Evolutionary conservation across 2,329 filamentous ascomycete genomes (phyloP).

Genomic region (Cyphellophora europaea): DNA sequence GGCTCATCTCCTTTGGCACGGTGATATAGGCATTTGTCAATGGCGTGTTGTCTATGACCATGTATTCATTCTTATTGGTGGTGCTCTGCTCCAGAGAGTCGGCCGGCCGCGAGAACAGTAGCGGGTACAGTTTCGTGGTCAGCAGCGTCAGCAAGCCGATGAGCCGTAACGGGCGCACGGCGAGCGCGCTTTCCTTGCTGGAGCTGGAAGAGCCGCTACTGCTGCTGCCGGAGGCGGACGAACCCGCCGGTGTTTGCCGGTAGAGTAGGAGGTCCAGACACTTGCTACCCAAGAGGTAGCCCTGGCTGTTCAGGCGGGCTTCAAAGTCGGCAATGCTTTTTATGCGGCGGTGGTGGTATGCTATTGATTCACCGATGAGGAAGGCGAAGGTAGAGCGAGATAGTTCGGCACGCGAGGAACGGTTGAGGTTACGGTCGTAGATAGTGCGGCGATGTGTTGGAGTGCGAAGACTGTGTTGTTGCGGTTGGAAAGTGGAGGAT

Average conservation of each 20-base stretch:
- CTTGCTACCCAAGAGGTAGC: slow-evolving; percentile 86
- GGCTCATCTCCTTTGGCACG: slow-evolving; percentile 89
- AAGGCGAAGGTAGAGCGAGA: slow-evolving; percentile 93
- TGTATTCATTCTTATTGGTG: slow-evolving; percentile 88
- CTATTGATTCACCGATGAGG: slow-evolving; percentile 92
- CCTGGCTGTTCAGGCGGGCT: slow-evolving; percentile 79
- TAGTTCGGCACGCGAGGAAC: slow-evolving; percentile 76
- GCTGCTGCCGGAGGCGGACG: slow-evolving; percentile 20
- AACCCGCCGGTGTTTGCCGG: slow-evolving; percentile 70
- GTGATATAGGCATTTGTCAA: slow-evolving; percentile 90
- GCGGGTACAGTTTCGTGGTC: slow-evolving; percentile 81
- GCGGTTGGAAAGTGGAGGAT: slow-evolving; percentile 13
- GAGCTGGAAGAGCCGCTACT: slow-evolving; percentile 62
- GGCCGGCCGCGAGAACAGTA: slow-evolving; percentile 83
- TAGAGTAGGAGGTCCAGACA: slow-evolving; percentile 91
- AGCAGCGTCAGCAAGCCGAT: slow-evolving; percentile 91
- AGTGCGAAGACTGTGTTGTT: slow-evolving; percentile 55
- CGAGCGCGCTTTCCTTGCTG: slow-evolving; percentile 41
- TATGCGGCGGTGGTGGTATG: slow-evolving; percentile 82
- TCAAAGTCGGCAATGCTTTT: slow-evolving; percentile 91
- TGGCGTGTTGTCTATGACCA: slow-evolving; percentile 98
- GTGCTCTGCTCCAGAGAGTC: slow-evolving; percentile 86
- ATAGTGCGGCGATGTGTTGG: slow-evolving; percentile 94
- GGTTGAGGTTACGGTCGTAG: slow-evolving; percentile 91
- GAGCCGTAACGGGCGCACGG: slow-evolving; percentile 75